Percentiles rank a stretch among this genome's conserved stretches.
These are phyloP conservation scores for Ophiostoma populinum DNA, from an alignment of 2,329 filamentous ascomycete genomes.

Conservation along the genomic window DNA sequence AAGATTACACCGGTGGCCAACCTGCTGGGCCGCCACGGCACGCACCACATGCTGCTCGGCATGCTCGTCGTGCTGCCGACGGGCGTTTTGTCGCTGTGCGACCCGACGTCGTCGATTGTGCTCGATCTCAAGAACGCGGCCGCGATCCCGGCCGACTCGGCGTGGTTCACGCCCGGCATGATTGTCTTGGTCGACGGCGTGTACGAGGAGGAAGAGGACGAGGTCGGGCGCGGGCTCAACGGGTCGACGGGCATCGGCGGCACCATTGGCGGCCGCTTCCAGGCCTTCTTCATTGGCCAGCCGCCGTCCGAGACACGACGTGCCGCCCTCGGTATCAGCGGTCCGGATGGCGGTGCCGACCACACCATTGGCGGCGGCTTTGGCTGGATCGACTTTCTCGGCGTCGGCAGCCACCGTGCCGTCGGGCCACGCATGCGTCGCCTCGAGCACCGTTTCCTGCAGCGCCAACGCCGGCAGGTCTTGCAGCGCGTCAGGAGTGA, in stretches of 20 bases:
- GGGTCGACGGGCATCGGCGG: slow-evolving; percentile 72
- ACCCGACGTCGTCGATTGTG: slow-evolving; percentile 73
- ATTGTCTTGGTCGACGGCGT: slow-evolving; percentile 85
- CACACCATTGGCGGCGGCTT: slow-evolving; percentile 63
- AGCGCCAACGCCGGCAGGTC: slow-evolving; percentile 15
- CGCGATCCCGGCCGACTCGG: slow-evolving; percentile 66
- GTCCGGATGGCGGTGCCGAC: slow-evolving; percentile 35
- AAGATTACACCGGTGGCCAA: slow-evolving; percentile 77
- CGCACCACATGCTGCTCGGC: slow-evolving; percentile 71
- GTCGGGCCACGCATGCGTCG: slow-evolving; percentile 68
- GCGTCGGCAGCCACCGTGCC: slow-evolving; percentile 75
- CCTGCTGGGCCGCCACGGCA: slow-evolving; percentile 62
- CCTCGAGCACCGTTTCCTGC: slow-evolving; percentile 53
- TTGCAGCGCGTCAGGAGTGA: background rate
- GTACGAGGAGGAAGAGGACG: slow-evolving; percentile 85
- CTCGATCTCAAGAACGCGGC: slow-evolving; percentile 69
- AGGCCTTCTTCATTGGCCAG: slow-evolving; percentile 78
- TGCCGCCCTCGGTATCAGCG: slow-evolving; percentile 56
- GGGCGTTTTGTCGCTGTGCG: slow-evolving; percentile 65
- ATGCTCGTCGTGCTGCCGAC: slow-evolving; percentile 67
- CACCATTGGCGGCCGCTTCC: slow-evolving; percentile 78
- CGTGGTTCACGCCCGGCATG: slow-evolving; percentile 93
- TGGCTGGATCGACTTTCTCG: slow-evolving; percentile 94
- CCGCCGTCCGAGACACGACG: slow-evolving; percentile 78
- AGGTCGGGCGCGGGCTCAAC: slow-evolving; percentile 50